Evolutionary conservation across 2,329 filamentous ascomycete species (phyloP), one percentile per base, ranked within the genome.

Genomic region (Talaromyces verruculosus): DNA sequence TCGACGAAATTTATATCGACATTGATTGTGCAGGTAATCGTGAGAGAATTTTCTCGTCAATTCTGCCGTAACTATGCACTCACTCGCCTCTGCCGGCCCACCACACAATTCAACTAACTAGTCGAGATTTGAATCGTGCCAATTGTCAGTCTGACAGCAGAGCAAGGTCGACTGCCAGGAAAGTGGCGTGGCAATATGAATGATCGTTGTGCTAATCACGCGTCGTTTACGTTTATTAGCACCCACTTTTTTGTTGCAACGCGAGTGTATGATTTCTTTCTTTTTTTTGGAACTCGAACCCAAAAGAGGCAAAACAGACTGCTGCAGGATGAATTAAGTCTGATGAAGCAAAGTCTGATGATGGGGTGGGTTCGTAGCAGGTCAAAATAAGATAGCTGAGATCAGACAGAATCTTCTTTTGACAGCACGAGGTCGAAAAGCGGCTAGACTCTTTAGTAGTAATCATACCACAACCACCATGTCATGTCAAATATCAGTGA

Each of bases 21-120:
- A 53, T 6, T 37, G 30, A 15, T 25, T 3, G n/a, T 57, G 51
- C 51, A 35, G 30, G 15, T 25, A 37, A 39, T 39, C 33, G 53
- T n/a, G 33, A 25, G 53, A 37, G 19, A 57, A 37, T 37, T 57
- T 19, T 37, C 49, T 55, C 17, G 15, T 30, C 59, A 51, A 63
- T 41, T 22, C 35, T 63, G 41, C 25, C 39, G 49, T 51, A 55
- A 55, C 37, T 43, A 63, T 63, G 35, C 35, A 30, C 51, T 55
- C 47, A 43, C 35, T 63, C 61, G 47, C 47, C 61, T 63, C 61
- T 53, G 47, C 47, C 55, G 61, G 61, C 61, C 61, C 61, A 55
- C 61, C 61, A 33, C 61, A 53, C 61, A 63, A 37, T 19, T 22
- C 53, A 57, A 22, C 33, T 63, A 43, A 19, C 13, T 55, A 63